These are phyloP conservation scores for Rusavskia elegans DNA, from an alignment of 495 filamentous ascomycete species.

Conservation along the genomic window DNA sequence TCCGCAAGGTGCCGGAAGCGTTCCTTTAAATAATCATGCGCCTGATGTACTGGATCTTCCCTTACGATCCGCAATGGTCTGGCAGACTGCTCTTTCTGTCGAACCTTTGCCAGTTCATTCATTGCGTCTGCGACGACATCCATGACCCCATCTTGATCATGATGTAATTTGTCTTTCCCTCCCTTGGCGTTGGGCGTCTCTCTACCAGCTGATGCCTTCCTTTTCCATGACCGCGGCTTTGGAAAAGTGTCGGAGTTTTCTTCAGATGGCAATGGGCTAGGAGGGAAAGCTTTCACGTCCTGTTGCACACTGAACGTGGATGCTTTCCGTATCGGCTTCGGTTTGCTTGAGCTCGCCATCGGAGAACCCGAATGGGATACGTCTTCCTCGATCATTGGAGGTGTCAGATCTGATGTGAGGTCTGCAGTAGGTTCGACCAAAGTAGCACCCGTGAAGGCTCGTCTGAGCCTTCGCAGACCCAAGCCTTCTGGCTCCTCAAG, in stretches of 20 bases:
- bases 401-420: neutral
- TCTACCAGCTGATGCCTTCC: neutral
- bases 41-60: conserved; percentile 18
- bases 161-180: conserved; percentile 4
- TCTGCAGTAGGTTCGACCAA: conserved; percentile 1
- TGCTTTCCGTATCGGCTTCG: neutral
- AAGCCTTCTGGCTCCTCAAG: conserved; percentile 1
- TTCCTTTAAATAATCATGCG: conserved; percentile 13
- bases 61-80: conserved; percentile 20
- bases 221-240: neutral
- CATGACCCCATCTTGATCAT: conserved; percentile 3
- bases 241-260: neutral
- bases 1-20: conserved; percentile 14
- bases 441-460: conserved; percentile 7
- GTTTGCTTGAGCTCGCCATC: neutral
- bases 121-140: conserved; percentile 18
- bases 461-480: neutral
- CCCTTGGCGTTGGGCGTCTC: neutral
- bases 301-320: neutral
- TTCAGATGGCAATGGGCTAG: conserved; percentile 1
- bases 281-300: neutral
- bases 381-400: conserved; percentile 6
- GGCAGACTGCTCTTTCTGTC: conserved; percentile 16
- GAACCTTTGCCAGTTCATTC: conserved; percentile 17
- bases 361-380: neutral